Percentiles rank a stretch among this genome's conserved stretches.
Conservation (phyloP, 345 rosid species). For the Luvunga scandens region DNA sequence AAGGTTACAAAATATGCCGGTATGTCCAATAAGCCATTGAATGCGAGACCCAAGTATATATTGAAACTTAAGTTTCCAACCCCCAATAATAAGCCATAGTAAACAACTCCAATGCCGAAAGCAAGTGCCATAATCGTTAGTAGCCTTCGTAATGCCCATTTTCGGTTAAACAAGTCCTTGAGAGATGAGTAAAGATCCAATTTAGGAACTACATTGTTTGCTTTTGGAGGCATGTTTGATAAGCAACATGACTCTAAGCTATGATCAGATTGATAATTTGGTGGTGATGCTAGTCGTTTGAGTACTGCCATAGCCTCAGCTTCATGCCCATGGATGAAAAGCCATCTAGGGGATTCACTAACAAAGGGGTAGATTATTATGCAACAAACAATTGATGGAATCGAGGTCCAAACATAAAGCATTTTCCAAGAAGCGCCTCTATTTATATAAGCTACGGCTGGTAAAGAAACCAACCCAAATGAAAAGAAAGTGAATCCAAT, state of each 20-base stretch:
- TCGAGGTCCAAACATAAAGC: constrained; percentile 41
- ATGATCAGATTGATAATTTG: neutral
- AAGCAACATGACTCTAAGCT: neutral
- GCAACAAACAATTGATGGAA: constrained; percentile 29
- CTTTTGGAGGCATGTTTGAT: neutral
- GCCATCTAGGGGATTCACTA: constrained; percentile 59
- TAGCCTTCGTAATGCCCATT: constrained; percentile 23
- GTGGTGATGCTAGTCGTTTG: neutral
- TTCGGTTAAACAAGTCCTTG: constrained; percentile 13
- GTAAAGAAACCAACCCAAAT: constrained; percentile 46
- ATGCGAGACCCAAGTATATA: constrained; percentile 35
- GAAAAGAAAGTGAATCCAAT: constrained; percentile 45
- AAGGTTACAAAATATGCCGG: constrained; percentile 37
- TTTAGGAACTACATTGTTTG: neutral
- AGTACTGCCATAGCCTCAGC: constrained; percentile 35
- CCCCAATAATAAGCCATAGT: constrained; percentile 46
- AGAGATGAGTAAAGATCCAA: constrained; percentile 16
- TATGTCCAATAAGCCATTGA: constrained; percentile 42
- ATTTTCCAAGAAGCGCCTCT: constrained; percentile 33
- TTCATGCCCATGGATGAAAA: constrained; percentile 36
- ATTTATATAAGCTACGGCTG: constrained; percentile 20
- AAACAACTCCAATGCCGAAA: constrained; percentile 45
- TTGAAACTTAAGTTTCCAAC: constrained; percentile 38
- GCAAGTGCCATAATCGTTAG: constrained; percentile 26
- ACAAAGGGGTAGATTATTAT: constrained; percentile 27